A percentile compares a stretch with the other conserved stretches of the same genome.
Evolutionary conservation across 805 yeast species (phyloP).

Genomic region (Candida chilensis): DNA sequence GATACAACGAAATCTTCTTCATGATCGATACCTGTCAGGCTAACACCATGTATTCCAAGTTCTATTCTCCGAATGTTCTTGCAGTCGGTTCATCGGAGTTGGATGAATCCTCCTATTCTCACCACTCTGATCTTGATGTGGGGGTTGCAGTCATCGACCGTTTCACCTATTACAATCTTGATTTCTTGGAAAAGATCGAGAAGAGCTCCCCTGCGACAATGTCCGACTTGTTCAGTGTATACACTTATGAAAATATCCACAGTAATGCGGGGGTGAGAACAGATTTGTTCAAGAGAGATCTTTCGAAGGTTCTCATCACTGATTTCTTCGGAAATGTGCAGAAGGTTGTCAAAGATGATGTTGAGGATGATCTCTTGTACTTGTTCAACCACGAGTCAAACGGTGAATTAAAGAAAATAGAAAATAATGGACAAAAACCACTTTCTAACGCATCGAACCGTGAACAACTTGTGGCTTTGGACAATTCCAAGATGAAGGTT

Average conservation of each 20-base stretch:
- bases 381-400: slow-evolving; percentile 20
- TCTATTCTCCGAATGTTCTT: slow-evolving; percentile 85
- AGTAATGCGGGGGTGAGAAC: slow-evolving; percentile 91
- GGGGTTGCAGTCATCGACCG: slow-evolving; percentile 98
- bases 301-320: slow-evolving; percentile 65
- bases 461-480: no score
- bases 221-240: slow-evolving; percentile 77
- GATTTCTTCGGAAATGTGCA: slow-evolving; percentile 95
- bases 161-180: slow-evolving; percentile 87
- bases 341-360: slow-evolving; percentile 55
- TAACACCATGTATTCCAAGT: slow-evolving; percentile 89
- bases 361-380: slow-evolving; percentile 36
- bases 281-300: slow-evolving; percentile 62
- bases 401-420: no score
- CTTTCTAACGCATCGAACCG: no score
- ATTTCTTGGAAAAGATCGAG: slow-evolving; percentile 75
- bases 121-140: slow-evolving; percentile 88
- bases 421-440: no score
- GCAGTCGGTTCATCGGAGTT: slow-evolving; percentile 87
- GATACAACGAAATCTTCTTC: slow-evolving; percentile 91
- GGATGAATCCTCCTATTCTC: slow-evolving; percentile 90
- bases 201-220: slow-evolving; percentile 68
- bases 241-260: slow-evolving; percentile 78
- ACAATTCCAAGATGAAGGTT: no score
- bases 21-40: slow-evolving; percentile 99